Percentiles rank a stretch among this genome's conserved stretches.
These are phyloP conservation scores for Podospora pseudoanserina DNA, from an alignment of 495 filamentous ascomycete genomes.

Conservation along the genomic window DNA sequence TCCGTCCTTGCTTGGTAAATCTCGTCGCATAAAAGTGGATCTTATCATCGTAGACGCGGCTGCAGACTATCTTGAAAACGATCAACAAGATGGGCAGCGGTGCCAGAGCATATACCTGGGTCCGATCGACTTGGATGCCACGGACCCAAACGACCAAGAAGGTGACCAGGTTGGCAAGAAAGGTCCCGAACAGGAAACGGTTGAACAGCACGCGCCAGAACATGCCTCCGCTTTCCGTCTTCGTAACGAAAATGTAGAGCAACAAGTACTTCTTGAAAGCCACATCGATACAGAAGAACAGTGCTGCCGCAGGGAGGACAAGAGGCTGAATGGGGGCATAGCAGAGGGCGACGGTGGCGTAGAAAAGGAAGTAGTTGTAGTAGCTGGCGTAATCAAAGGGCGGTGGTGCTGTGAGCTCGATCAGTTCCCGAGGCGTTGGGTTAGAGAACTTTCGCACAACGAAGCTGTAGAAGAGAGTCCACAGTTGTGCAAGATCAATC, in stretches of 20 bases:
- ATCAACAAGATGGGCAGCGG: constrained; percentile 80
- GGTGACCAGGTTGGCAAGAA: constrained; percentile 75
- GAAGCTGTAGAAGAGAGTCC: constrained; percentile 74
- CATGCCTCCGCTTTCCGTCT: constrained; percentile 90
- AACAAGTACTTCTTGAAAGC: constrained; percentile 94
- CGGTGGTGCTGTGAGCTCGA: constrained; percentile 89
- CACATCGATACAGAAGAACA: constrained; percentile 86
- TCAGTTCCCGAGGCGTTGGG: constrained; percentile 88
- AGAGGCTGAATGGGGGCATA: constrained; percentile 87
- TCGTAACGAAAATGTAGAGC: constrained; percentile 92
- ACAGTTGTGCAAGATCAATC: constrained; percentile 81
- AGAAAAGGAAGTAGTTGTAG: constrained; percentile 96
- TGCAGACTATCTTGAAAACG: constrained; percentile 84
- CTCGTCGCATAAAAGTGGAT: constrained; percentile 70
- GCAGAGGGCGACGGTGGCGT: constrained; percentile 81
- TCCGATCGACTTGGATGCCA: constrained; percentile 44
- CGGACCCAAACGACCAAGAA: constrained; percentile 67
- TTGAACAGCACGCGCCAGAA: constrained; percentile 93
- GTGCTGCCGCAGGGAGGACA: constrained; percentile 79
- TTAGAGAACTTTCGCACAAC: constrained; percentile 76
- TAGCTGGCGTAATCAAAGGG: constrained; percentile 93
- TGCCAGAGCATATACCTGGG: constrained; percentile 60
- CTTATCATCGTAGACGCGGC: constrained; percentile 67
- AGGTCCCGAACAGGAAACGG: constrained; percentile 76
- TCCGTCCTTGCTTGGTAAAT: constrained; percentile 55